These are phyloP conservation scores for Cryptosporidium parvum DNA, from an alignment of 169 alveolate species.

Conservation along the genomic window DNA sequence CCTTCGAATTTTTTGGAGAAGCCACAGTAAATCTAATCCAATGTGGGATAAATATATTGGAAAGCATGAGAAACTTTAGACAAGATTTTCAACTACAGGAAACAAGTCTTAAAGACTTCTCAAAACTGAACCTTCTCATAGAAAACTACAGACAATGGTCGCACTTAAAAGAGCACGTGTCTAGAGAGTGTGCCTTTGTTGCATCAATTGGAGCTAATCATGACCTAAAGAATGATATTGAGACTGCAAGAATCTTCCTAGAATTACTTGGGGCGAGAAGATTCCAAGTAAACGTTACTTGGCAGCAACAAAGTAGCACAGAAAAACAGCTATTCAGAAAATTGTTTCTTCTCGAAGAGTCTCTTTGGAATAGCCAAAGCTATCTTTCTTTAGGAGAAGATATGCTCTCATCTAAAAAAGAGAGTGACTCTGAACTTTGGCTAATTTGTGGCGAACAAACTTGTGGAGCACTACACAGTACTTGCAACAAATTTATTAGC, in stretches of 20 bases:
- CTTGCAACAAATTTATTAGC: constrained; percentile 42
- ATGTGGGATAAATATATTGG: constrained; percentile 37
- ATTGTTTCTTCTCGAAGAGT: constrained; percentile 37
- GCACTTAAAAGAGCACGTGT: constrained; percentile 65
- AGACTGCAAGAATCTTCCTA: constrained; percentile 53
- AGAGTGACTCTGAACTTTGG: constrained; percentile 40
- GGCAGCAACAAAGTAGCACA: constrained; percentile 28
- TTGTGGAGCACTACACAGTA: constrained; percentile 47
- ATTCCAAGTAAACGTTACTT: constrained; percentile 41
- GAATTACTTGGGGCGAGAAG: constrained; percentile 71
- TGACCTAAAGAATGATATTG: constrained; percentile 37
- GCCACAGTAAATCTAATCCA: constrained; percentile 50
- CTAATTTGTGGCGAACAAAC: constrained; percentile 53
- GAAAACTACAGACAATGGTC: constrained; percentile 75
- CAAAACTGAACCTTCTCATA: constrained; percentile 9
- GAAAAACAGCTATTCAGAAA: constrained; percentile 63
- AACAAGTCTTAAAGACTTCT: not conserved
- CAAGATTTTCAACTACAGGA: not conserved
- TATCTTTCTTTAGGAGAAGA: not conserved
- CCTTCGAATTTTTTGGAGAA: constrained; percentile 71
- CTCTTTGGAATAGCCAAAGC: constrained; percentile 45
- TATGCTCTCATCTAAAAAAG: not conserved
- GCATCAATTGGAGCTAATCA: constrained; percentile 61
- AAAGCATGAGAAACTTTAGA: not conserved
- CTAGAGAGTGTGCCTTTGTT: constrained; percentile 71